phyloP scores from a whole-genome alignment of 176 grass and related monocot genomes.

The Aegilops sharonensis region DNA sequence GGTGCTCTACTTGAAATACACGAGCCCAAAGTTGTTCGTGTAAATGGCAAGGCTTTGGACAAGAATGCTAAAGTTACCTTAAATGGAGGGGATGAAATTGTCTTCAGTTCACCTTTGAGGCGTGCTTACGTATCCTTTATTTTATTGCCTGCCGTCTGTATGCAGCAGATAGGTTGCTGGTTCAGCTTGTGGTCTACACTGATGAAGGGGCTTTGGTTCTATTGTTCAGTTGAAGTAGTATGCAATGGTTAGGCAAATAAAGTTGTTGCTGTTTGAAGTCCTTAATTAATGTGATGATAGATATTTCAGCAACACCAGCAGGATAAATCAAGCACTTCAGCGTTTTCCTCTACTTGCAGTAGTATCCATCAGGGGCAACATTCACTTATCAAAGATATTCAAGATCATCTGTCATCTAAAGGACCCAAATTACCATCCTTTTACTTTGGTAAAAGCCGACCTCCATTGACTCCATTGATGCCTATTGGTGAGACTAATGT shows the following conservation, averaged over 20 bases:
- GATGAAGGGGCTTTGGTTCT: conserved; percentile 23
- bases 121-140: conserved; percentile 98
- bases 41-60: conserved; percentile 86
- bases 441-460: conserved; percentile 64
- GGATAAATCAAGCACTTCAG: conserved; percentile 58
- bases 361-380: conserved; percentile 33
- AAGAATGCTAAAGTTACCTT: conserved; percentile 73
- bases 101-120: conserved; percentile 67
- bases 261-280: conserved; percentile 25
- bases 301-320: conserved; percentile 86
- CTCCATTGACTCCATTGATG: conserved; percentile 63
- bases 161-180: not conserved
- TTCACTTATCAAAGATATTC: conserved; percentile 43
- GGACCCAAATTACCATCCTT: conserved; percentile 62
- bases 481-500: conserved; percentile 57
- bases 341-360: conserved; percentile 51
- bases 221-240: conserved; percentile 11
- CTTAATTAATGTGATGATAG: conserved; percentile 85
- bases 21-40: conserved; percentile 69
- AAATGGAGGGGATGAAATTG: conserved; percentile 85
- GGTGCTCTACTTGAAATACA: conserved; percentile 78
- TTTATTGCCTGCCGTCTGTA: conserved; percentile 1
- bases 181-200: conserved; percentile 22
- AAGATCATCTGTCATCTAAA: conserved; percentile 61
- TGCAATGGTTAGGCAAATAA: conserved; percentile 13